Percentiles rank a stretch among this genome's conserved stretches.
phyloP scores from a whole-genome alignment of 768 basidiomycete genomes.

The Tulasnella sp. region DNA sequence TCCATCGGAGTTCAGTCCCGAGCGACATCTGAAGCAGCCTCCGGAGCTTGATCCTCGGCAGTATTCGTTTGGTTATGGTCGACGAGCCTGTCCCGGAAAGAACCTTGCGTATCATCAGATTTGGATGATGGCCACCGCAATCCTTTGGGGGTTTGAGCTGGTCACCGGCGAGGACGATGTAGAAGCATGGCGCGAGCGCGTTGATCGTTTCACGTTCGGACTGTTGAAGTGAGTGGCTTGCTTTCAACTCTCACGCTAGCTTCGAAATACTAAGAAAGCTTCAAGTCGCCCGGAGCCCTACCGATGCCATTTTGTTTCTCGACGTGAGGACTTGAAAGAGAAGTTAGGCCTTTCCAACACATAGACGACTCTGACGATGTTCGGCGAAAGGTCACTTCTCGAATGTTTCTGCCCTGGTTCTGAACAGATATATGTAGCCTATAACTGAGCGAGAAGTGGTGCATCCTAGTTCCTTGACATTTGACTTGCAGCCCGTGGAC shows the following conservation, averaged over 20 bases:
- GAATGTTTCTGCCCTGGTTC: too few relatives aligned
- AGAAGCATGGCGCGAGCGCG: not conserved
- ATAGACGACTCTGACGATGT: not conserved
- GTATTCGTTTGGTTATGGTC: not conserved
- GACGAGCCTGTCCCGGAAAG: not conserved
- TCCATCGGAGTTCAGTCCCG: slow-evolving; percentile 2
- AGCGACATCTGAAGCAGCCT: not conserved
- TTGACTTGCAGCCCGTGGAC: too few relatives aligned
- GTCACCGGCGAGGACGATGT: not conserved
- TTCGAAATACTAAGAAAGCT: not conserved
- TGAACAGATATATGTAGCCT: too few relatives aligned
- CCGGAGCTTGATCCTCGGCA: not conserved
- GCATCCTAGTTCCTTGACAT: too few relatives aligned
- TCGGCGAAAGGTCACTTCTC: not conserved
- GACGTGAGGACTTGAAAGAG: not conserved
- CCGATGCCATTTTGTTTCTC: not conserved
- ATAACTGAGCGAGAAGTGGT: too few relatives aligned
- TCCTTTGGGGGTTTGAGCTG: not conserved
- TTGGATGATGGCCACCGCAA: not conserved
- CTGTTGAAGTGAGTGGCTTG: not conserved
- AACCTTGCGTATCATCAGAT: not conserved
- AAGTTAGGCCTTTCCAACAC: not conserved
- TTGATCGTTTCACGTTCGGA: not conserved
- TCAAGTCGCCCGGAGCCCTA: not conserved
- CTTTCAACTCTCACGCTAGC: not conserved